Conservation (phyloP, 2,329 filamentous ascomycete genomes). For the Epichloe uncinata region DNA sequence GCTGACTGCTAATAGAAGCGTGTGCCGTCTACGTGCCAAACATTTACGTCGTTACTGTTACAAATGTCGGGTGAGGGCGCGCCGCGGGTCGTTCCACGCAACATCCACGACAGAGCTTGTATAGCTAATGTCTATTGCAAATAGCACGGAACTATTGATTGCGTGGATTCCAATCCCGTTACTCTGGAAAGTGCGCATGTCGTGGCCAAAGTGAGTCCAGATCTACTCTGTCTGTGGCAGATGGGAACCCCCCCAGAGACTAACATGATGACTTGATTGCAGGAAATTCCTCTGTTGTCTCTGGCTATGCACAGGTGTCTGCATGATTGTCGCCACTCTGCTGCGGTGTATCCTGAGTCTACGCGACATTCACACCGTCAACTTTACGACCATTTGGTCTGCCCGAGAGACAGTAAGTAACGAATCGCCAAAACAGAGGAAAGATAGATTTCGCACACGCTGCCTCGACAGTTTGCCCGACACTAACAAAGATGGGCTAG, state of each 20-base stretch:
- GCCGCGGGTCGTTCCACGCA: background rate
- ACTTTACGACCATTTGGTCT: constrained; percentile 16
- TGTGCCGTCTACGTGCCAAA: background rate
- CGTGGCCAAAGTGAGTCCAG: constrained; percentile 2
- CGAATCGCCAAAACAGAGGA: background rate
- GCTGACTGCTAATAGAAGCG: background rate
- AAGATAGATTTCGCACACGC: background rate
- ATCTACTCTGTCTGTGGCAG: background rate
- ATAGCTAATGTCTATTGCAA: background rate
- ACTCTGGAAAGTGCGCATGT: constrained; percentile 25
- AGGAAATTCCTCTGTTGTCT: constrained; percentile 24
- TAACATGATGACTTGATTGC: background rate
- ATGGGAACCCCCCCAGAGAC: background rate
- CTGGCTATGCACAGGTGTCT: constrained; percentile 27
- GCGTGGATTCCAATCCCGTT: constrained; percentile 27
- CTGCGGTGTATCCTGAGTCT: constrained; percentile 28
- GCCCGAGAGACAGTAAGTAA: constrained; percentile 24
- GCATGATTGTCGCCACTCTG: constrained; percentile 26
- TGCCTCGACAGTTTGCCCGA: no score
- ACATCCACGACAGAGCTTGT: no score
- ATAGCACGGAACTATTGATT: constrained; percentile 26
- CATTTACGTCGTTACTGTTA: background rate
- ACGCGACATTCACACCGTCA: constrained; percentile 21
- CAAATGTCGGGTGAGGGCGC: background rate
- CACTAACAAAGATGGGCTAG: constrained; percentile 9